These are phyloP conservation scores for Carex kokanica DNA, from an alignment of 176 grass and related monocot genomes.

Conservation along the genomic window DNA sequence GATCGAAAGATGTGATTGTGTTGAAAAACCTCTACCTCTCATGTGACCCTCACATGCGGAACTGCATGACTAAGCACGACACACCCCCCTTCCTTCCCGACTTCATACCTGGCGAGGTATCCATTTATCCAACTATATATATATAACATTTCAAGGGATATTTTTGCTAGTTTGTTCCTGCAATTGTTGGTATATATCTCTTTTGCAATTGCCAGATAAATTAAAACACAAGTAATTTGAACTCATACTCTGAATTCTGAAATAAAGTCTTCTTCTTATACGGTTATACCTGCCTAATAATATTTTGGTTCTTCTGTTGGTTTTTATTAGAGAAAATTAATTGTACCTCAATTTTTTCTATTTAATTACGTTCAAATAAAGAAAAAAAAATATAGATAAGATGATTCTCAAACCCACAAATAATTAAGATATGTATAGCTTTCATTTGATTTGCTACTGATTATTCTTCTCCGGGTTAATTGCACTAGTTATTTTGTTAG, in stretches of 20 bases:
- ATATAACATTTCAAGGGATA: background rate
- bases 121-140: background rate
- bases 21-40: slow-evolving; percentile 75
- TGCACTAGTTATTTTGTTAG: background rate
- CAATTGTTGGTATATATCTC: background rate
- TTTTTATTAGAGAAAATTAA: background rate
- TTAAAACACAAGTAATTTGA: background rate
- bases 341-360: background rate
- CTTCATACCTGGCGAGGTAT: slow-evolving; percentile 11
- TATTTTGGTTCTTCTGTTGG: background rate
- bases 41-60: slow-evolving; percentile 59
- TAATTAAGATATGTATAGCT: background rate
- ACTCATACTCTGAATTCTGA: background rate
- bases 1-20: slow-evolving; percentile 21
- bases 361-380: background rate
- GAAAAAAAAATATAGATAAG: background rate
- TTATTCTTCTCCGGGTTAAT: background rate
- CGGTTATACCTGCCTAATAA: background rate
- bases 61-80: slow-evolving; percentile 42
- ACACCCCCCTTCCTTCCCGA: background rate
- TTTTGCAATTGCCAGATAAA: background rate
- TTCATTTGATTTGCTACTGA: background rate
- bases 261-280: background rate
- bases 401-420: background rate
- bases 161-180: background rate